Evolutionary conservation across 208 protist species (phyloP).

Genomic region (Wallacemonas sp.): DNA sequence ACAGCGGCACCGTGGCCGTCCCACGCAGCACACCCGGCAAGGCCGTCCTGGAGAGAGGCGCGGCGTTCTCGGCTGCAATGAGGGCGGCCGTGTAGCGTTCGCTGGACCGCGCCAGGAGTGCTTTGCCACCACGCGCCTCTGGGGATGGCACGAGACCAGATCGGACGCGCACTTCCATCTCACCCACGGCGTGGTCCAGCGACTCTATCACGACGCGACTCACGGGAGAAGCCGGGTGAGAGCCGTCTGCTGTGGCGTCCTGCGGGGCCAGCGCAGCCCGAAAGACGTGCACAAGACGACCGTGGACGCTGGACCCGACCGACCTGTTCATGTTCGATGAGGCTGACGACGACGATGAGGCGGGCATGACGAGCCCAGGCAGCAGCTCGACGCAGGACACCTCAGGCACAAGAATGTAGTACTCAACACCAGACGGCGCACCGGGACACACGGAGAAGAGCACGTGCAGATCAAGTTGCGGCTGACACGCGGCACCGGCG

Average conservation of each 20-base stretch:
- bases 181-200: constrained; percentile 2
- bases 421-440: not conserved
- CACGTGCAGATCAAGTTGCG: not conserved
- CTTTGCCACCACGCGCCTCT: too few species aligned
- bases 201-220: not conserved
- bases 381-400: constrained; percentile 25
- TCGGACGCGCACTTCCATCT: not conserved
- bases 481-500: not conserved
- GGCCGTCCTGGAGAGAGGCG: too few species aligned
- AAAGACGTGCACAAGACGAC: constrained; percentile 29
- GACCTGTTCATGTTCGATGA: too few species aligned
- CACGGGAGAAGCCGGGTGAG: not conserved
- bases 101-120: too few species aligned
- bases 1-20: constrained; percentile 29
- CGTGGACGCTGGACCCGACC: constrained; percentile 11
- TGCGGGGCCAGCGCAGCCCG: constrained; percentile 6
- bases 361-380: constrained; percentile 5
- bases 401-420: constrained; percentile 32
- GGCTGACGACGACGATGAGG: too few species aligned
- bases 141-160: not conserved
- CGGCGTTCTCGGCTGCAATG: too few species aligned
- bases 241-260: too few species aligned
- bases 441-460: not conserved
- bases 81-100: too few species aligned
- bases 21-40: not conserved